These are phyloP conservation scores for Yarrowia yakushimensis DNA, from an alignment of 805 yeast species.

Conservation along the genomic window DNA sequence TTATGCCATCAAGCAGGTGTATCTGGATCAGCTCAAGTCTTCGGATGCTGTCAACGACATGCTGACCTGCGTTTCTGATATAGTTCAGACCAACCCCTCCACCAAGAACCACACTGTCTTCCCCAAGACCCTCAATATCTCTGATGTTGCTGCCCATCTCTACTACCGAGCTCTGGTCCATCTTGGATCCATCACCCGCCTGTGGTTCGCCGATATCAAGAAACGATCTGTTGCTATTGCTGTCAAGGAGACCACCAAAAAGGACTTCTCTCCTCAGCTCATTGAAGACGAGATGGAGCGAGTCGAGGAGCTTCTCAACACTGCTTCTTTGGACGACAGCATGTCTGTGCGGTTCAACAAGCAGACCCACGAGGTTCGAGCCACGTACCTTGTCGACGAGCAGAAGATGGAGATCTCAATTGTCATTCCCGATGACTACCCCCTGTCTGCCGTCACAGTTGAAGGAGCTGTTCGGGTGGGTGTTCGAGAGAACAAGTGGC, in stretches of 20 bases:
- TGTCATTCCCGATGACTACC: conserved; percentile 69
- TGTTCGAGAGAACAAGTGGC: conserved; percentile 88
- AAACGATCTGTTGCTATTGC: conserved; percentile 59
- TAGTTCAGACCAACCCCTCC: not conserved
- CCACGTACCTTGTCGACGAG: conserved; percentile 77
- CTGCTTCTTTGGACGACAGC: conserved; percentile 36
- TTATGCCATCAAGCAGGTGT: conserved; percentile 20
- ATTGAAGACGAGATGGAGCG: conserved; percentile 54
- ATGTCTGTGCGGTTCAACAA: conserved; percentile 58
- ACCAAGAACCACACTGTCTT: conserved; percentile 46
- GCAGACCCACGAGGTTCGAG: conserved; percentile 63
- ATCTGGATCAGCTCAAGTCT: conserved; percentile 20
- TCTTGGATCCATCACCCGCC: conserved; percentile 16
- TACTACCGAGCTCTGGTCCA: conserved; percentile 56
- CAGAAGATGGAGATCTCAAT: conserved; percentile 78
- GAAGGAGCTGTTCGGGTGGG: conserved; percentile 80
- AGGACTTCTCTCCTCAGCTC: conserved; percentile 60
- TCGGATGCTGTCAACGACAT: not conserved
- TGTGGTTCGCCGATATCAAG: conserved; percentile 54
- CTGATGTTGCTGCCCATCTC: conserved; percentile 60
- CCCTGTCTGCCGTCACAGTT: conserved; percentile 69
- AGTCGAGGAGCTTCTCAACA: conserved; percentile 45
- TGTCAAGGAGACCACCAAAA: conserved; percentile 60
- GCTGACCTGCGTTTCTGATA: conserved; percentile 13
- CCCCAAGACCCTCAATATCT: not conserved